Evolutionary conservation across 2,329 filamentous ascomycete species (phyloP), one percentile per base, ranked within the genome.

Genomic region (Botryotinia calthae): DNA sequence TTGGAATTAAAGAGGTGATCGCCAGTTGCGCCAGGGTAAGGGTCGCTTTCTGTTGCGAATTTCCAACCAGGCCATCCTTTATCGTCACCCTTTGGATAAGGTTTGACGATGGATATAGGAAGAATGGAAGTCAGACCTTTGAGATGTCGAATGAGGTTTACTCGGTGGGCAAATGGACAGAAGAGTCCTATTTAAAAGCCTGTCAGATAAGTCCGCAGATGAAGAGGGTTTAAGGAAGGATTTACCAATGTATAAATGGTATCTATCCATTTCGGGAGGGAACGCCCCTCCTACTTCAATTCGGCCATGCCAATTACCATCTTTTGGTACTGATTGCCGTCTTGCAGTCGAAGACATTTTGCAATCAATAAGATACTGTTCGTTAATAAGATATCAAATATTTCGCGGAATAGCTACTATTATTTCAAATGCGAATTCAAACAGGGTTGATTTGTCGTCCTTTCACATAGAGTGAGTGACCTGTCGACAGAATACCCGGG

Each of bases 91-190:
- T 69, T 58, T n/a, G 54, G 51, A 69, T 61, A 69, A 37, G 64
- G 65, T 42, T 67, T 67, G 48, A 56, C 65, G n/a, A 56, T 18
- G 25, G 65, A 67, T 37, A 75, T 67, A 25, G 70, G 73, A 51
- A 75, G 73, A 76, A 95, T 86, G 73, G 96, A 91, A 78, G 97
- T 92, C 0, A 98, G 86, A 0, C 95, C 95, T 85, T 98, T 98
- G 79, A 98, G 87, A 81, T 93, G 91, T 73, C 94, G 88, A 5
- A 92, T 91, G 77, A 98, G 97, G 76, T 98, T 86, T 0, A 93
- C 91, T 62, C 95, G 90, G 80, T 93, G 93, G 18, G 95, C 75
- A 74, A 71, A 74, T 7, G 71, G 72, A 59, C 74, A 75, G 34
- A 73, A 69, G 9, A 72, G 59, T 56, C 70, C 70, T 37, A 67